Conservation (phyloP, 345 rosid species). For the Viola odorata region DNA sequence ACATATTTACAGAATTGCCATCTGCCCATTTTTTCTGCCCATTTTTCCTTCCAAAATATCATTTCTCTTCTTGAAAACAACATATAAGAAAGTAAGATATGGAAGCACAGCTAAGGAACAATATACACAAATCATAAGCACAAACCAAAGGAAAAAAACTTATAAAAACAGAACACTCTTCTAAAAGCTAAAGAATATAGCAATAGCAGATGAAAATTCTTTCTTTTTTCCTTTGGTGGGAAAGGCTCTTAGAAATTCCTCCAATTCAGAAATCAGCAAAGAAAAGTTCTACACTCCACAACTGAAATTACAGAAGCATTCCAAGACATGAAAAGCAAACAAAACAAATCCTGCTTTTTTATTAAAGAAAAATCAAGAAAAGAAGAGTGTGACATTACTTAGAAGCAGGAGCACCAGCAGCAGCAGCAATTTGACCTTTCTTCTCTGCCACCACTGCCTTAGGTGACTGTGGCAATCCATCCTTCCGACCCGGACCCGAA, state of each 20-base stretch:
- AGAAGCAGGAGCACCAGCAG: conserved; percentile 35
- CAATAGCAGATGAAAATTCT: not conserved
- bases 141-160: not conserved
- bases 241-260: too few relatives aligned
- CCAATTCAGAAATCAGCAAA: too few relatives aligned
- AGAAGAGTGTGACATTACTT: conserved; percentile 27
- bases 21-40: too few relatives aligned
- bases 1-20: too few relatives aligned
- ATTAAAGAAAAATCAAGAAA: not conserved
- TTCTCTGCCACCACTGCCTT: conserved; percentile 36
- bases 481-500: conserved; percentile 31
- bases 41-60: too few relatives aligned
- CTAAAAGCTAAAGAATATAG: not conserved
- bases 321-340: not conserved
- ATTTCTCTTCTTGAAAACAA: too few relatives aligned
- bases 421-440: conserved; percentile 24
- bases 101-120: not conserved
- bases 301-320: not conserved
- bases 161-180: not conserved
- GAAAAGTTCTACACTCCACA: too few relatives aligned
- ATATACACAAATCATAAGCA: not conserved
- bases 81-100: conserved; percentile 1
- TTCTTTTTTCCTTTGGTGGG: too few relatives aligned
- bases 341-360: not conserved
- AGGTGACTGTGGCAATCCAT: conserved; percentile 25